Evolutionary conservation across 2,329 filamentous ascomycete species (phyloP).

Genomic region (Sporothrix brasiliensis): DNA sequence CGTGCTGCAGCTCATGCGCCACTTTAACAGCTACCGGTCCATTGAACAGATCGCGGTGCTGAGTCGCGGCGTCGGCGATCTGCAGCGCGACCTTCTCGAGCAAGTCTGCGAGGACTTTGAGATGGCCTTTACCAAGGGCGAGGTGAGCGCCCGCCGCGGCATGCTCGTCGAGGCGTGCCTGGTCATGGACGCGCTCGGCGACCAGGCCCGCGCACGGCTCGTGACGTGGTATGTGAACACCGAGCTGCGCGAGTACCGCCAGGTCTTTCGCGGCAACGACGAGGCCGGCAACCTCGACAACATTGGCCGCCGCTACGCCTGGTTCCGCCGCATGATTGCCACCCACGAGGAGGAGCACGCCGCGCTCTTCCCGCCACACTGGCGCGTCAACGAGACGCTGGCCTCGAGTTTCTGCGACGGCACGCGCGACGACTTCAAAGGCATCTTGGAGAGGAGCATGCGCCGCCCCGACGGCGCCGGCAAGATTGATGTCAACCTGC

Average conservation of each 20-base stretch:
- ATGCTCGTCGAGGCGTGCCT: slow-evolving; percentile 84
- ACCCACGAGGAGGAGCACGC: slow-evolving; percentile 93
- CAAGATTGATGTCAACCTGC: slow-evolving; percentile 56
- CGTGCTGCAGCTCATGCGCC: slow-evolving; percentile 94
- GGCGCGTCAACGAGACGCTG: slow-evolving; percentile 88
- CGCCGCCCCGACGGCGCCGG: slow-evolving; percentile 68
- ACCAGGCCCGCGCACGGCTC: slow-evolving; percentile 77
- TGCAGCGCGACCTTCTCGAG: slow-evolving; percentile 89
- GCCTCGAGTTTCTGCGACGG: slow-evolving; percentile 94
- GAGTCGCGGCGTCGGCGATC: slow-evolving; percentile 87
- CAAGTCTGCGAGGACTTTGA: slow-evolving; percentile 99
- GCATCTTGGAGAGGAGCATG: slow-evolving; percentile 86
- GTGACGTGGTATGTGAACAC: slow-evolving; percentile 99
- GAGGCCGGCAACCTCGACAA: slow-evolving; percentile 96
- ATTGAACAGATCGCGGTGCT: slow-evolving; percentile 97
- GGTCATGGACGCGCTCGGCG: slow-evolving; percentile 93
- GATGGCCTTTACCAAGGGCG: slow-evolving; percentile 86
- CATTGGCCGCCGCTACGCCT: slow-evolving; percentile 89
- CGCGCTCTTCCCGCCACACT: slow-evolving; percentile 79
- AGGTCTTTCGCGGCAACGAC: slow-evolving; percentile 94
- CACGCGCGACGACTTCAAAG: slow-evolving; percentile 92
- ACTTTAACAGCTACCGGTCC: slow-evolving; percentile 97
- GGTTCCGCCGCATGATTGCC: slow-evolving; percentile 95
- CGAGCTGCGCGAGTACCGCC: slow-evolving; percentile 89
- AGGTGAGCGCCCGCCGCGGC: slow-evolving; percentile 69